A percentile compares a stretch with the other conserved stretches of the same genome.
Evolutionary conservation across 768 basidiomycete species (phyloP).

Genomic region (Mycena galericulata): DNA sequence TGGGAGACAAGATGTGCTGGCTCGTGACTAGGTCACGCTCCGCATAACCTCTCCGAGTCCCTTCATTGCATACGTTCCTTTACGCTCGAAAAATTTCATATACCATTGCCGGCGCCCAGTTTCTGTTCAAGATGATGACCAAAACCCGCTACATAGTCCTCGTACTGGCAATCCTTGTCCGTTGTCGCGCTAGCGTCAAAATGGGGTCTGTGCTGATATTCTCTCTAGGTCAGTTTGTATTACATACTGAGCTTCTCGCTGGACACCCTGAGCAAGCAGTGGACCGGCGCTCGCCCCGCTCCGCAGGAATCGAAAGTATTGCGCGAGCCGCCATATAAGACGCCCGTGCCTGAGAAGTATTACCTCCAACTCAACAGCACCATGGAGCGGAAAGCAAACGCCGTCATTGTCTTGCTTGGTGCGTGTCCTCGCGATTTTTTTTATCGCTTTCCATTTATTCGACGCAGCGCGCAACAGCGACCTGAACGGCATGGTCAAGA

Average conservation of each 20-base stretch:
- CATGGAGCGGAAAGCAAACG: background rate
- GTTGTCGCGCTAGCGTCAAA: background rate
- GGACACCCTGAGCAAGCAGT: too few species aligned
- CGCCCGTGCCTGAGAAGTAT: background rate
- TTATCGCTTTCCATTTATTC: too few species aligned
- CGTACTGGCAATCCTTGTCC: conserved; percentile 56
- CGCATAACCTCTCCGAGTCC: too few species aligned
- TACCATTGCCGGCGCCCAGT: too few species aligned
- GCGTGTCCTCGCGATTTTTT: background rate
- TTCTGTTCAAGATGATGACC: conserved; percentile 60
- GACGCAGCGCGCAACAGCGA: conserved; percentile 59
- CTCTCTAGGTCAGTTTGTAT: conserved; percentile 59
- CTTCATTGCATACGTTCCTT: too few species aligned
- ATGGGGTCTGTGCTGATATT: background rate
- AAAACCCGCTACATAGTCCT: conserved; percentile 67
- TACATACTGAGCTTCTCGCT: conserved; percentile 75
- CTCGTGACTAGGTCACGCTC: too few species aligned
- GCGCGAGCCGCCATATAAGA: background rate
- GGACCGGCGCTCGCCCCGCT: too few species aligned
- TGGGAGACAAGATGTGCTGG: too few species aligned
- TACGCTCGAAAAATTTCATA: too few species aligned
- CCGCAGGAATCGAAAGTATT: background rate
- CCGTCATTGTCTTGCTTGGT: background rate
- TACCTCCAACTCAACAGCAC: background rate
- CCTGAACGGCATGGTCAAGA: conserved; percentile 56